Evolutionary conservation across 352 stramenopile genomes (phyloP).

Genomic region (Thraustochytrium striatum): DNA sequence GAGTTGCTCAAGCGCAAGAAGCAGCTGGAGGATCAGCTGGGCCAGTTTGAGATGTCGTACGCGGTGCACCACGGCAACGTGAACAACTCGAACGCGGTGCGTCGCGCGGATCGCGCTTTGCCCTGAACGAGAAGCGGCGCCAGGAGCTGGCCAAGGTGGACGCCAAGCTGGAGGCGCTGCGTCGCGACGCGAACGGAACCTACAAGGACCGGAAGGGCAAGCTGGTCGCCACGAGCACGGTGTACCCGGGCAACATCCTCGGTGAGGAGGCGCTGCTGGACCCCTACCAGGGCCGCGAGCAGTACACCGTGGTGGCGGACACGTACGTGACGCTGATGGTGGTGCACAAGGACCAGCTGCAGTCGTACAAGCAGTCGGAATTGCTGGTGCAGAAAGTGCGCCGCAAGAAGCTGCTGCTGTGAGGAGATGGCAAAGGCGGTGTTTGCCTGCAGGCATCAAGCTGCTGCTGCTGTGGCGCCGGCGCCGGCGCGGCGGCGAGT

Average conservation of each 20-base stretch:
- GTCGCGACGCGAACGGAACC: background rate
- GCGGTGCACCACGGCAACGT: conserved; percentile 30
- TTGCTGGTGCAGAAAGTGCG: background rate
- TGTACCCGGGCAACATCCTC: conserved; percentile 42
- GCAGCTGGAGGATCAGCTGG: background rate
- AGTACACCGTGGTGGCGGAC: conserved; percentile 44
- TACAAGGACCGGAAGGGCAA: background rate
- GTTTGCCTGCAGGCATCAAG: too few species aligned
- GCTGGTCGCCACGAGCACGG: conserved; percentile 15
- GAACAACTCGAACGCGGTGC: background rate
- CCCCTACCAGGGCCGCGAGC: conserved; percentile 30
- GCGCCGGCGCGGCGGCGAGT: too few species aligned
- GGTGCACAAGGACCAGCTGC: conserved; percentile 41
- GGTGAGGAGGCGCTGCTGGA: conserved; percentile 35
- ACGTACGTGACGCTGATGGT: conserved; percentile 17
- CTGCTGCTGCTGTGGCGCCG: too few species aligned
- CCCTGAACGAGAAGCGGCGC: conserved; percentile 5
- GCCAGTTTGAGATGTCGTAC: conserved; percentile 38
- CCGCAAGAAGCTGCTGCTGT: background rate
- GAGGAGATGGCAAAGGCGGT: background rate
- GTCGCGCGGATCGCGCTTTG: background rate
- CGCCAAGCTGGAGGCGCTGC: background rate
- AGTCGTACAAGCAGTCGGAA: conserved; percentile 33
- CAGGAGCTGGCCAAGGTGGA: background rate
- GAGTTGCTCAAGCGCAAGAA: conserved; percentile 2